Evolutionary conservation across 495 filamentous ascomycete genomes (phyloP), one percentile per base, ranked within the genome.

Genomic region (Daldinia vernicosa): DNA sequence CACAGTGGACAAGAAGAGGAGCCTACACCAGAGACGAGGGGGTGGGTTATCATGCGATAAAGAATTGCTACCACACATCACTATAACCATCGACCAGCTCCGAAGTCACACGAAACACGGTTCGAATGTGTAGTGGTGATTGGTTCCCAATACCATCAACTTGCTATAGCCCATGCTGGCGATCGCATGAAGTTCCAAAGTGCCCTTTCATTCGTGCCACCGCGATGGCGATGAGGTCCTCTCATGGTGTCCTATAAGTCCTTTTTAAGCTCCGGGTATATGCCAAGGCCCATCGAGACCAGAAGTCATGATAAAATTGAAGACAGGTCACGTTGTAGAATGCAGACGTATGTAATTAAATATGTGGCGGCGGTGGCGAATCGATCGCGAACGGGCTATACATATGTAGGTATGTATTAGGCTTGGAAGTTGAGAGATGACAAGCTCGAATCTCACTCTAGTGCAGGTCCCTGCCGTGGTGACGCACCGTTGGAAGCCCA

Each of bases 271-370:
- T 24, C 51, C 27, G 22, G 51, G 14, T 62, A 63, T 57, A 57
- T 62, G 22, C 30, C 69, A 59, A 33, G 32, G 28, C 58, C 47
- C 33, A 7, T 60, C 43, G 39, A 67, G 53, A 52, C 43, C n/a
- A 12, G 27, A 47, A 33, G n/a, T 28, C n/a, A 15, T 58, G 7
- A 52, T 62, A 19, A 54, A 30, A 22, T 22, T 24, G 39, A 35
- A 56, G 50, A 69, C 47, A 47, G 15, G 53, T 71, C 59, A 67
- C 63, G 69, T 43, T 57, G 30, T 53, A 60, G 8, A 50, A 52
- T 43, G 35, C 57, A n/a, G 30, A 57, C 33, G 43, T 61, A 53
- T 62, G 56, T 69, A 73, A 69, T 73, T 30, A 69, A 66, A 53
- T 37, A 6, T 17, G 56, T 66, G 61, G 61, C 66, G 66, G 43